These are phyloP conservation scores for Malassezia sympodialis DNA, from an alignment of 1,284 basidiomycete genomes.

Conservation along the genomic window DNA sequence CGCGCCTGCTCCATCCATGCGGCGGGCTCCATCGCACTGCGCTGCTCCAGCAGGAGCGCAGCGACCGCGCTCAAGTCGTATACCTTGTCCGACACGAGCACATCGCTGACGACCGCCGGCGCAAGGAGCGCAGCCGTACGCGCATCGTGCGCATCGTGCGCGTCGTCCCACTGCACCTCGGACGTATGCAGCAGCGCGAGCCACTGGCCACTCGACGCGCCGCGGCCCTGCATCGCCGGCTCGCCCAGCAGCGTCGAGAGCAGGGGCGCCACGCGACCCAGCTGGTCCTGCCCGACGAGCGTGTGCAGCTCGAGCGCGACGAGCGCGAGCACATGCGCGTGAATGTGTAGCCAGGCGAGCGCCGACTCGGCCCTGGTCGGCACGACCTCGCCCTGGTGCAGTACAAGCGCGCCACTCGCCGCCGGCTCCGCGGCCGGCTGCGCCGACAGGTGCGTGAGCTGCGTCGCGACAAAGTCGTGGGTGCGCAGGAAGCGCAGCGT, in stretches of 20 bases:
- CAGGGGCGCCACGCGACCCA: conserved; percentile 36
- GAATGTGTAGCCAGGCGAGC: conserved; percentile 67
- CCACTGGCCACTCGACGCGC: conserved; percentile 57
- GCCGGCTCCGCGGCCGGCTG: conserved; percentile 46
- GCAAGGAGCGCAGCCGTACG: conserved; percentile 55
- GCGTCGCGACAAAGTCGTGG: conserved; percentile 75
- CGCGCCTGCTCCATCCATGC: conserved; percentile 35
- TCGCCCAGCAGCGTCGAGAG: conserved; percentile 37
- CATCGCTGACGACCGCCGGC: conserved; percentile 63
- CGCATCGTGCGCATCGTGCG: conserved; percentile 31
- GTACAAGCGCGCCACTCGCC: conserved; percentile 58
- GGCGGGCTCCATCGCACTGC: conserved; percentile 1
- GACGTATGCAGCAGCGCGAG: conserved; percentile 63
- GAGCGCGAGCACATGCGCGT: conserved; percentile 74
- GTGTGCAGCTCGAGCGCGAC: conserved; percentile 82
- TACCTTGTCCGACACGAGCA: conserved; percentile 55
- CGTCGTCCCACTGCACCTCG: conserved; percentile 77
- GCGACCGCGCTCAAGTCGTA: conserved; percentile 66
- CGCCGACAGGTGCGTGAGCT: conserved; percentile 62
- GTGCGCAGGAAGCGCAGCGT: conserved; percentile 80
- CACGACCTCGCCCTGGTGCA: conserved; percentile 62
- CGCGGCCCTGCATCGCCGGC: conserved; percentile 19
- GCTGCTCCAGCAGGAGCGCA: conserved; percentile 27
- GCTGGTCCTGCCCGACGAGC: conserved; percentile 61
- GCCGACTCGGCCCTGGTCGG: conserved; percentile 64